Percentiles rank a stretch among this genome's conserved stretches.
phyloP scores from a whole-genome alignment of 306 rosid species.

The Castanea crenata region DNA sequence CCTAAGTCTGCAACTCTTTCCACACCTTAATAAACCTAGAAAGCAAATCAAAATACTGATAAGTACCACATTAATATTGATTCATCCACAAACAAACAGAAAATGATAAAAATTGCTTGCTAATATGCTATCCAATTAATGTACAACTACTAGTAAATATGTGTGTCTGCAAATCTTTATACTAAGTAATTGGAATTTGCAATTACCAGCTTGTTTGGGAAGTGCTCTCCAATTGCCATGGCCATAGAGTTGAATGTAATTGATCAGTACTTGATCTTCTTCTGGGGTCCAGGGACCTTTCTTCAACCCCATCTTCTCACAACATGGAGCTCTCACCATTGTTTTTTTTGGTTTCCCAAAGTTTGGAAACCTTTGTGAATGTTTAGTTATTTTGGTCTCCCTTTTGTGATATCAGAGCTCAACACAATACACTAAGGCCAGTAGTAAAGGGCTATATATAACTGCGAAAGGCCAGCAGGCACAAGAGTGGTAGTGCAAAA shows the following conservation, averaged over 20 bases:
- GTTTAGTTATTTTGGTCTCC: neutral
- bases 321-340: constrained; percentile 95
- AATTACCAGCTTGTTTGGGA: constrained; percentile 77
- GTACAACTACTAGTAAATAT: too few species aligned
- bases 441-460: neutral
- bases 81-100: neutral
- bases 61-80: neutral
- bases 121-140: too few species aligned
- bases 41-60: neutral
- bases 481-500: neutral
- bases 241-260: constrained; percentile 57
- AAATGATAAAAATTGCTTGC: too few species aligned
- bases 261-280: constrained; percentile 70
- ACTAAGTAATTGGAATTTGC: too few species aligned
- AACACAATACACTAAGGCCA: neutral
- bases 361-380: neutral
- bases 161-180: too few species aligned
- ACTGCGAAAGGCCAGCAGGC: neutral
- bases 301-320: constrained; percentile 92
- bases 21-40: constrained; percentile 76
- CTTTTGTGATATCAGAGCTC: neutral
- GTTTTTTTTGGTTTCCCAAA: neutral
- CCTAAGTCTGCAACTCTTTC: constrained; percentile 86
- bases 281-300: constrained; percentile 87
- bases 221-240: constrained; percentile 94